These are phyloP conservation scores for Tulasnella calospora DNA, from an alignment of 768 basidiomycete genomes.

Conservation along the genomic window DNA sequence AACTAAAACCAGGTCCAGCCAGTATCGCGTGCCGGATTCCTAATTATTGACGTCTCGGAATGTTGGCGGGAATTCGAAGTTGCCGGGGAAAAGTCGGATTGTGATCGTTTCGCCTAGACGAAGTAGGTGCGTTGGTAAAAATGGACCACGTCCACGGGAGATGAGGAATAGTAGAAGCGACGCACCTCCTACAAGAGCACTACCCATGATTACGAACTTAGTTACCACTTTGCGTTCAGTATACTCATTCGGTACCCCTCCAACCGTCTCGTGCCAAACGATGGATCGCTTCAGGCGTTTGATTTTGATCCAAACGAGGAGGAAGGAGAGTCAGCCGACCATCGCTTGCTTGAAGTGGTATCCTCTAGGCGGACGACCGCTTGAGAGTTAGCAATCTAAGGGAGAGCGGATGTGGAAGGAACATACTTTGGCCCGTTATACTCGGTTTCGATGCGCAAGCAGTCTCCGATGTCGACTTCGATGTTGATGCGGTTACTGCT, in stretches of 20 bases:
- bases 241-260: conserved; percentile 96
- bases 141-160: too few species aligned
- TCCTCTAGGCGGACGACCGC: conserved; percentile 54
- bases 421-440: conserved; percentile 98
- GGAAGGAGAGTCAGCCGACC: conserved; percentile 98
- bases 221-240: conserved; percentile 89
- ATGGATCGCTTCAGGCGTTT: conserved; percentile 99
- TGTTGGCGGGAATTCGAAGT: too few species aligned
- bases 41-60: conserved; percentile 41
- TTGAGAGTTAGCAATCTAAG: background rate
- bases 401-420: background rate
- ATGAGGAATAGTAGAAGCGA: too few species aligned
- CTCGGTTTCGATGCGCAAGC: conserved; percentile 97
- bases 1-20: conserved; percentile 93
- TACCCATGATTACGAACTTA: too few species aligned
- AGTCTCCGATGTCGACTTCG: conserved; percentile 99
- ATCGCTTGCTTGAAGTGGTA: conserved; percentile 99
- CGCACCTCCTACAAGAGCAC: too few species aligned
- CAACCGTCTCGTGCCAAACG: conserved; percentile 95
- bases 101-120: conserved; percentile 61
- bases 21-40: conserved; percentile 72
- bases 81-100: too few species aligned
- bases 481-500: conserved; percentile 98
- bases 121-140: too few species aligned
- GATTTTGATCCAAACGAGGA: conserved; percentile 96